Base-by-base conservation (phyloP, 2,329 filamentous ascomycete genomes). In the Escovopsis weberi region DNA sequence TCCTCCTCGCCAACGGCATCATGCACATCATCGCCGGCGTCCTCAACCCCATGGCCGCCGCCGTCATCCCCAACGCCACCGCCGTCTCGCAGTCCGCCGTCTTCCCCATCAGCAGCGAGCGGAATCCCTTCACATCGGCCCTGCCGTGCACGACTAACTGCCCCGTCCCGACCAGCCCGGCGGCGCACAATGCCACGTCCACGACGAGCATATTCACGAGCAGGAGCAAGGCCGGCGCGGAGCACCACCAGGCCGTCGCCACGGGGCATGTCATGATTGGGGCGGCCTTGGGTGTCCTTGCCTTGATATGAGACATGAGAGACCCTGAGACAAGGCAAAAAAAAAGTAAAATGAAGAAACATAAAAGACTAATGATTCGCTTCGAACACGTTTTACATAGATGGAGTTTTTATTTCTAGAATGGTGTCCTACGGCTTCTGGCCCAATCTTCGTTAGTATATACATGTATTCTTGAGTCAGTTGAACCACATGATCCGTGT, bases 21-120 rank as follows among this genome's bases (percentile, higher is more conserved):
- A 56, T 76, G 18, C 75, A 78, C 54, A 61, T 78, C 37, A 64
- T 78, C 43, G 74, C 79, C 53, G 65, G 62, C 44, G 66, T 71
- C 7, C 57, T 73, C 28, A 71, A 67, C 51, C 68, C 66, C 1
- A 54, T 65, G 33, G 59, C 54, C 4, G 45, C 58, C 12, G 50
- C 49, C 3, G 57, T 53, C 3, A 46, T 49, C 15, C 67, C 67
- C 1, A 57, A 70, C 38, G 59, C 62, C 6, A 55, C 53, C 3
- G 47, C 57, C 2, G 52, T 51, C 23, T 65, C 67, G 1, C 69
- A 72, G 33, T 53, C 62, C 0, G 65, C 70, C 4, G 77, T 69
- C 1, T 83, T 74, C 59, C 59, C 61, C 23, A 67, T 67, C 43
- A 77, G 73, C 4, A 66, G 63, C 6, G 60, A 57, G 4, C 60